Evolutionary conservation across 2,329 filamentous ascomycete genomes (phyloP).

Genomic region (Aureobasidium sp.): DNA sequence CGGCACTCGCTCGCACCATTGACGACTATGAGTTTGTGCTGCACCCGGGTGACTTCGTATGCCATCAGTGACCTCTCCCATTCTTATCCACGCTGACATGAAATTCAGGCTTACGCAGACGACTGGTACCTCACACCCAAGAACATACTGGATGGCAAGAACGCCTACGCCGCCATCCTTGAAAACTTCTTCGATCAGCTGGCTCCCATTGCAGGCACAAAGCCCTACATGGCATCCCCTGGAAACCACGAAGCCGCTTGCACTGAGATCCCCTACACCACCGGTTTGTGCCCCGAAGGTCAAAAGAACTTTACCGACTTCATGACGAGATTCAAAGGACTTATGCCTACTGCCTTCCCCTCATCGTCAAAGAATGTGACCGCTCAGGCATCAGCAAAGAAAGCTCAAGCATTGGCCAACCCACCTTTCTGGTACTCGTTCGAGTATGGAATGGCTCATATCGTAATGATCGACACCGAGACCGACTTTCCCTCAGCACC

Average conservation of each 20-base stretch:
- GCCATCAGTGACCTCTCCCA: too few species aligned
- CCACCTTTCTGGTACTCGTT: constrained; percentile 50
- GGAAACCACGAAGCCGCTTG: constrained; percentile 50
- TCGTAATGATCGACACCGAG: constrained; percentile 51
- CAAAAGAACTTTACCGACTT: constrained; percentile 58
- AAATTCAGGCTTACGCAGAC: constrained; percentile 43
- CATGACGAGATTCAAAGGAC: constrained; percentile 43
- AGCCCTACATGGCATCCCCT: constrained; percentile 51
- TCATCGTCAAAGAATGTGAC: constrained; percentile 41
- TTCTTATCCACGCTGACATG: too few species aligned
- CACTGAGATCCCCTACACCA: constrained; percentile 31
- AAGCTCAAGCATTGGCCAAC: constrained; percentile 40
- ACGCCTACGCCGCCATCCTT: constrained; percentile 51
- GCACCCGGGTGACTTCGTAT: constrained; percentile 48
- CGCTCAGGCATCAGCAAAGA: constrained; percentile 40
- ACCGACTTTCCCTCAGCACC: constrained; percentile 50
- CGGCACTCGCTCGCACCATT: constrained; percentile 44
- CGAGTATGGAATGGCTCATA: constrained; percentile 52
- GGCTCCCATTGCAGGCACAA: constrained; percentile 46
- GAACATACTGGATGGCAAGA: constrained; percentile 42
- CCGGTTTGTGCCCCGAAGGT: constrained; percentile 41
- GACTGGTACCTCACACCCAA: constrained; percentile 44
- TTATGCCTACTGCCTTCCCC: constrained; percentile 46
- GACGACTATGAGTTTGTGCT: constrained; percentile 51
- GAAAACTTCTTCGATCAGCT: constrained; percentile 53